Evolutionary conservation across 176 grass and related monocot species (phyloP).

Genomic region (Puccinellia tenuiflora): DNA sequence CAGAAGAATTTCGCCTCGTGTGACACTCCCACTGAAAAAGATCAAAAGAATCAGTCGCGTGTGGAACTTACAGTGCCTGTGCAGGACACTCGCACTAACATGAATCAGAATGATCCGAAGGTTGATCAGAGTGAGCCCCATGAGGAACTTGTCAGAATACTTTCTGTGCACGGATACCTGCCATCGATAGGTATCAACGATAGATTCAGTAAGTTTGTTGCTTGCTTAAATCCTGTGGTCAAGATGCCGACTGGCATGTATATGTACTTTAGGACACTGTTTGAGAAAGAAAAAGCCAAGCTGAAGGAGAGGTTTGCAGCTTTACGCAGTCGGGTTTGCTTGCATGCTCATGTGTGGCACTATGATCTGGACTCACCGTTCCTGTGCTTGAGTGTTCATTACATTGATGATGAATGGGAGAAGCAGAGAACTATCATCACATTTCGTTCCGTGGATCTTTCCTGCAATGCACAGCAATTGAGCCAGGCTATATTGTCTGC

Average conservation of each 20-base stretch:
- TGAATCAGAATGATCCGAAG: background rate
- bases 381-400: conserved; percentile 32
- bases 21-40: background rate
- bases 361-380: conserved; percentile 17
- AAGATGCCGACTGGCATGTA: conserved; percentile 16
- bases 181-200: background rate
- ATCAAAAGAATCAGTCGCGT: background rate
- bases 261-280: background rate
- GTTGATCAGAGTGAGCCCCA: background rate
- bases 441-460: conserved; percentile 9
- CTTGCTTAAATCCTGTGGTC: conserved; percentile 24
- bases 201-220: conserved; percentile 12
- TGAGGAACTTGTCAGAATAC: conserved; percentile 20
- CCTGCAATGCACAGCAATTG: conserved; percentile 8
- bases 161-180: conserved; percentile 12
- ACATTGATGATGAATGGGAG: conserved; percentile 21
- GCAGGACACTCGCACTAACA: background rate
- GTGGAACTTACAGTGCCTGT: background rate
- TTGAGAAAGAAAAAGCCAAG: conserved; percentile 23
- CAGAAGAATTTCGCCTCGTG: background rate
- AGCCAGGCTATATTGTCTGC: background rate
- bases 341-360: conserved; percentile 31
- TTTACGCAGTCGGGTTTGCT: conserved; percentile 19
- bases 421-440: background rate
- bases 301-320: conserved; percentile 18